Percentiles rank a stretch among this genome's conserved stretches.
Evolutionary conservation across 768 basidiomycete genomes (phyloP).

Genomic region (Rhodosporidiobolus sp.): DNA sequence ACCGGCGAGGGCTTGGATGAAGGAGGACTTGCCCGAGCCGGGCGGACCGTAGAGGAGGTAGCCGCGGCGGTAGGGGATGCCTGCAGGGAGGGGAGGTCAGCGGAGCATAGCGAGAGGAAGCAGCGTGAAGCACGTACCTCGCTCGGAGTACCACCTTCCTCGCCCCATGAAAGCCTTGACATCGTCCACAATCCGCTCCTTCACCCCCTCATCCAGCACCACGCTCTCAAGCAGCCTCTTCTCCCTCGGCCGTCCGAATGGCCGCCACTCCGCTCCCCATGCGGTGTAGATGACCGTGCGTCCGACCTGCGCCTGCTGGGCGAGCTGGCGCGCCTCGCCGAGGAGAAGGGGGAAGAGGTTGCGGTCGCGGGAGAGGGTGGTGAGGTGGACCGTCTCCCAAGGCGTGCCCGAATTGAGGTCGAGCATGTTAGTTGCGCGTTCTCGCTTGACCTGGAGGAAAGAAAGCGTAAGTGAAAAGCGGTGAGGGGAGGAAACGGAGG

Average conservation of each 20-base stretch:
- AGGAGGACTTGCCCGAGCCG: conserved; percentile 96
- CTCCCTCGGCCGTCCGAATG: conserved; percentile 84
- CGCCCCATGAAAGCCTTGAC: conserved; percentile 75
- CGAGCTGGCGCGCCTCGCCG: conserved; percentile 82
- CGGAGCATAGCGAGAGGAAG: no score
- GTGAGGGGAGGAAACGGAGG: not conserved
- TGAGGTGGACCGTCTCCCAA: conserved; percentile 96
- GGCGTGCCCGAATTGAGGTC: conserved; percentile 85
- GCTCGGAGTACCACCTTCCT: conserved; percentile 90
- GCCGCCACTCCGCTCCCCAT: conserved; percentile 94
- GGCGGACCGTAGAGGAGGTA: conserved; percentile 94
- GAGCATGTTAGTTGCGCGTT: conserved; percentile 88
- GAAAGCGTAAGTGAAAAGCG: not conserved
- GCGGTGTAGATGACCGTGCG: conserved; percentile 94
- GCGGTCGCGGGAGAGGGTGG: conserved; percentile 83
- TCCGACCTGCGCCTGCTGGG: conserved; percentile 79
- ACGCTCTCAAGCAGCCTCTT: conserved; percentile 86
- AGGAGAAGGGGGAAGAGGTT: conserved; percentile 73
- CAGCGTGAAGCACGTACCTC: conserved; percentile 59
- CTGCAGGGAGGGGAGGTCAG: conserved; percentile 52
- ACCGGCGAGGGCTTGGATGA: conserved; percentile 94
- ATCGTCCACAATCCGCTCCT: conserved; percentile 78
- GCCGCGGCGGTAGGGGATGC: conserved; percentile 93
- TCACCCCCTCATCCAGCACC: conserved; percentile 74
- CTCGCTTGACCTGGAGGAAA: conserved; percentile 74